A percentile compares a stretch with the other conserved stretches of the same genome.
Evolutionary conservation across 768 basidiomycete species (phyloP).

Genomic region (Xanthoconium stramineum): DNA sequence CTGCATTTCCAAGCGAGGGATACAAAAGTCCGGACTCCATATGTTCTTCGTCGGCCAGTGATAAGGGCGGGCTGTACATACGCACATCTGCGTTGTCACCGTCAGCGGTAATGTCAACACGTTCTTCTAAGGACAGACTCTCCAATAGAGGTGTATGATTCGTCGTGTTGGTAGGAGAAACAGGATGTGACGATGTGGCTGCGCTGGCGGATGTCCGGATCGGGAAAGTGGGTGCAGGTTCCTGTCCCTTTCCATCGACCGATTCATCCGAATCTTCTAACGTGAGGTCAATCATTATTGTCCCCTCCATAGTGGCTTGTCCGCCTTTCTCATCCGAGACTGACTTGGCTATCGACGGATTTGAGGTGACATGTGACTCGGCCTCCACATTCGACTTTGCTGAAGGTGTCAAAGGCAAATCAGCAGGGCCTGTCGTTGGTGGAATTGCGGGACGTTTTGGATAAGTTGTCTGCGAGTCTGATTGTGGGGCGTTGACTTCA

Average conservation of each 20-base stretch:
- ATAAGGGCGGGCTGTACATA: conserved; percentile 20
- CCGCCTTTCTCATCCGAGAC: neutral
- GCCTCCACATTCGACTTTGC: neutral
- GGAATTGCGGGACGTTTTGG: neutral
- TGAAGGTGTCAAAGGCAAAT: neutral
- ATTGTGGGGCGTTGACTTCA: neutral
- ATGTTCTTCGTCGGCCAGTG: conserved; percentile 8
- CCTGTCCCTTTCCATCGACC: conserved; percentile 9
- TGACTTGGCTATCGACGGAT: neutral
- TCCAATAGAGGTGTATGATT: conserved; percentile 19
- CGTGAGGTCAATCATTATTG: conserved; percentile 29
- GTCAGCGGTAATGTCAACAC: neutral
- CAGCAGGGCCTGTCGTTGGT: neutral
- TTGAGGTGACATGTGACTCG: neutral
- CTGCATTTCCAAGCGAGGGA: conserved; percentile 1
- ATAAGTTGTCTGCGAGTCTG: neutral
- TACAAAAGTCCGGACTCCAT: conserved; percentile 7
- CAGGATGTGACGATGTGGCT: conserved; percentile 5
- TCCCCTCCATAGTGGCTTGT: conserved; percentile 6
- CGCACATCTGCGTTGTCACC: conserved; percentile 15
- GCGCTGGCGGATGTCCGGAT: conserved; percentile 3
- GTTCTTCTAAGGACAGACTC: conserved; percentile 23
- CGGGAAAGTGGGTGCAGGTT: conserved; percentile 8
- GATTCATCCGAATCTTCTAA: conserved; percentile 23
- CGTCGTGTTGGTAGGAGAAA: conserved; percentile 8